Percentiles rank a stretch among this genome's conserved stretches.
These are phyloP conservation scores for Fonsecaea nubica DNA, from an alignment of 2,329 filamentous ascomycete species.

Conservation along the genomic window DNA sequence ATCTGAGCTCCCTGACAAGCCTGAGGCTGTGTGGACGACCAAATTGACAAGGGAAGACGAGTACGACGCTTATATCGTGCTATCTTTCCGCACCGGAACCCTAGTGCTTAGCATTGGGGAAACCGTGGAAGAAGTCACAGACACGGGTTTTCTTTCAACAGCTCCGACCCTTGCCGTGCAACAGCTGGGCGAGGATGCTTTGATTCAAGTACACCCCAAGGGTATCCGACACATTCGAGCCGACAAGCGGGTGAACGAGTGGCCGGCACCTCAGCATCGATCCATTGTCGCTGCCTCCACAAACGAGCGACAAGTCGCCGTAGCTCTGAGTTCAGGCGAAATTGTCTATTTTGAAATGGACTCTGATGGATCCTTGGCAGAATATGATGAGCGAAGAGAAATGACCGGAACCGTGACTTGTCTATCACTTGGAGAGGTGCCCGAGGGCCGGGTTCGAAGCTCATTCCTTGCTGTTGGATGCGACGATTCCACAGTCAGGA, in stretches of 20 bases:
- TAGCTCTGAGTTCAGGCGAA: conserved; percentile 93
- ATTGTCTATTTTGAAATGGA: conserved; percentile 99
- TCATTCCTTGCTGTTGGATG: conserved; percentile 95
- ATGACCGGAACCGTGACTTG: conserved; percentile 96
- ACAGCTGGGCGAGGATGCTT: conserved; percentile 88
- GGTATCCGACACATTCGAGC: conserved; percentile 89
- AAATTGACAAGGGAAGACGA: conserved; percentile 82
- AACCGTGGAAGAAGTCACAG: conserved; percentile 92
- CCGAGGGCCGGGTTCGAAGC: conserved; percentile 85
- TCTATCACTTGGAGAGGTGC: conserved; percentile 90
- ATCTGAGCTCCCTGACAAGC: conserved; percentile 85
- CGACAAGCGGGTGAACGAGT: conserved; percentile 81
- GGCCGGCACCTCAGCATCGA: conserved; percentile 89
- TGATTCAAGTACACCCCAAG: conserved; percentile 95
- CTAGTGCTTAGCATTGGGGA: conserved; percentile 94
- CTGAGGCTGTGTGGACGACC: conserved; percentile 92
- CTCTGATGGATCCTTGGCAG: conserved; percentile 83
- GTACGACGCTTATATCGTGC: conserved; percentile 92
- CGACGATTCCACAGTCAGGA: conserved; percentile 93
- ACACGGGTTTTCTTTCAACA: conserved; percentile 88
- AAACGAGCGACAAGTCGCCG: conserved; percentile 89
- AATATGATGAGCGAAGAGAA: conserved; percentile 93
- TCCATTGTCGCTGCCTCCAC: conserved; percentile 94
- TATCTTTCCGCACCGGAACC: conserved; percentile 89
- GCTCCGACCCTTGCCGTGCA: conserved; percentile 92